Conservation (phyloP, 176 grass and related monocot species). For the Oropetium thomaeum region DNA sequence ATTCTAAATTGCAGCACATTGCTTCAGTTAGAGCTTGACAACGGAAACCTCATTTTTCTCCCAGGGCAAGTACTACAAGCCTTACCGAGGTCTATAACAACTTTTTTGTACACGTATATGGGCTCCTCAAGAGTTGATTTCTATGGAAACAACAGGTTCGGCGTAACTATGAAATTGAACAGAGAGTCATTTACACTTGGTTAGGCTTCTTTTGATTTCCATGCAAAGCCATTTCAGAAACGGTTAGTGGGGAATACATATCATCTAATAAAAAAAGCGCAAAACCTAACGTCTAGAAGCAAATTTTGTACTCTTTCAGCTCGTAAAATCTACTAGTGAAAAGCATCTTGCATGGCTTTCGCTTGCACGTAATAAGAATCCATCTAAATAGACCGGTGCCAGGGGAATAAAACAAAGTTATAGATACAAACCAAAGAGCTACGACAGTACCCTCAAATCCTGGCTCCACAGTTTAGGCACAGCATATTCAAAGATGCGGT, state of each 20-base stretch:
- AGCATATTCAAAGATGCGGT: neutral
- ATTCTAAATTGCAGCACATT: neutral
- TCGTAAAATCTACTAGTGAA: neutral
- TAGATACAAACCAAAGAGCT: no score
- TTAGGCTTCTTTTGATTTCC: conserved; percentile 10
- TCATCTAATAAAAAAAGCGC: neutral
- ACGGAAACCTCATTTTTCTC: neutral
- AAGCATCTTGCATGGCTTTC: neutral
- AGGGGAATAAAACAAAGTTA: neutral
- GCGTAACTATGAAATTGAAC: conserved; percentile 7
- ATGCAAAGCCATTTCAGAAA: neutral
- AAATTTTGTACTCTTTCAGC: neutral
- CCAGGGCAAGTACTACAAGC: neutral
- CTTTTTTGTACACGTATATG: neutral
- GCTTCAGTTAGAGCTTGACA: neutral
- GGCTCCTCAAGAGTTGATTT: neutral
- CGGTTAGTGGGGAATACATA: neutral
- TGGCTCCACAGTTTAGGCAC: neutral
- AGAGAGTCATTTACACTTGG: neutral
- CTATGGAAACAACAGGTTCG: neutral
- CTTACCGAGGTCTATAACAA: neutral
- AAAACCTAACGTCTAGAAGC: neutral
- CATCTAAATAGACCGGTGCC: neutral
- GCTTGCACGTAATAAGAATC: neutral
- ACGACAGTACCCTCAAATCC: neutral